Conservation (phyloP, 1,284 basidiomycete genomes). For the Neolentinus lepideus region DNA sequence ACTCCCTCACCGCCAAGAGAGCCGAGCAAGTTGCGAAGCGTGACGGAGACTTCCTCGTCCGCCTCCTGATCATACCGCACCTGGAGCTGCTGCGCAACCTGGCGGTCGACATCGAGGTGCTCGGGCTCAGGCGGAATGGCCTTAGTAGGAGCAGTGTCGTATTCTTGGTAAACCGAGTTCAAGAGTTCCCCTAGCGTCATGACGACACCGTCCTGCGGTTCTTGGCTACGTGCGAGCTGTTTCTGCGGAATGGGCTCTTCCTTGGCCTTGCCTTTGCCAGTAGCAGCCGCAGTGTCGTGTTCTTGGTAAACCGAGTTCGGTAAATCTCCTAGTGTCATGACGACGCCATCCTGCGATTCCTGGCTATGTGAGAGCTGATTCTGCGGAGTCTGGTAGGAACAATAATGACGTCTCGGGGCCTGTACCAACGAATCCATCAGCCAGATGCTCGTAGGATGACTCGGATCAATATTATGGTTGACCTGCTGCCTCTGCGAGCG, state of each 20-base stretch:
- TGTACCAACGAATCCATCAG: neutral
- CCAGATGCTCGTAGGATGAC: too few species aligned
- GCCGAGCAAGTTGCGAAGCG: neutral
- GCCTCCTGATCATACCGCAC: neutral
- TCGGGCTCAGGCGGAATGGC: neutral
- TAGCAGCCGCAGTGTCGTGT: neutral
- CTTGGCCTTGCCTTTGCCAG: neutral
- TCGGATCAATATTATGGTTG: too few species aligned
- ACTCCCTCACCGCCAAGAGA: neutral
- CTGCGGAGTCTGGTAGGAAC: neutral
- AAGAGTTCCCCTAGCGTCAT: neutral
- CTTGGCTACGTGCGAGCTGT: neutral
- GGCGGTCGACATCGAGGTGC: neutral
- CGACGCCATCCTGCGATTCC: neutral
- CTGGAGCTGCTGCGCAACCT: neutral
- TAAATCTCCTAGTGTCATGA: neutral
- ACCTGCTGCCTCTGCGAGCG: neutral
- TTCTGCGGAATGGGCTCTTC: neutral
- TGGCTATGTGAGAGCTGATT: neutral
- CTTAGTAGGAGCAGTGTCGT: neutral
- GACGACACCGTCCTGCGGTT: neutral
- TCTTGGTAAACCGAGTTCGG: neutral
- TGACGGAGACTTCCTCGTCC: neutral
- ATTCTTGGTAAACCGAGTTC: neutral
- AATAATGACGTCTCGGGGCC: neutral